Evolutionary conservation across 306 rosid species (phyloP), one percentile per base, ranked within the genome.

Genomic region (Inga laurina): DNA sequence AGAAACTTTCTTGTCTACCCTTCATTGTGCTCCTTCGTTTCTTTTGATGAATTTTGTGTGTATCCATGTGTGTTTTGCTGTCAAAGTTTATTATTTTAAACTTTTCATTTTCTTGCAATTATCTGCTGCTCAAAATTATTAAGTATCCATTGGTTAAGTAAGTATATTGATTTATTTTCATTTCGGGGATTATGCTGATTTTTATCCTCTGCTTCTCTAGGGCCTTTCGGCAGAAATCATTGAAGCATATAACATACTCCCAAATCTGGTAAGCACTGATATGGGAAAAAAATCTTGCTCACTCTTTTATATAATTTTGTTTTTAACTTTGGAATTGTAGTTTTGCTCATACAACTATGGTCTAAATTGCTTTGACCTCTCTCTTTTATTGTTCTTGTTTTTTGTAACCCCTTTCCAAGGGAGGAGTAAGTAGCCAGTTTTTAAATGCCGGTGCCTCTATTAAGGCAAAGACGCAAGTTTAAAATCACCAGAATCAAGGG

Each of bases 181-280:
- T 30, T 44, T 46, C n/a, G 39, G 78, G 4, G 18, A 79, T 37
- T 87, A 49, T 79, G 74, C 27, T 61, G 62, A 64, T 70, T 32
- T 62, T 79, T 22, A 9, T 14, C 41, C 32, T 54, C 46, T 77
- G 51, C 22, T 24, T 83, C 72, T 76, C 41, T 83, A 95, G 98
- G 84, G 73, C 83, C 82, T 90, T 86, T 91, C 98, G 32, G 86
- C 72, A 13, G 87, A 87, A 64, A 91, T 91, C 69, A 89, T 95
- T 41, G 98, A 95, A 77, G 97, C 97, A 71, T 95, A 93, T 79
- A 95, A 95, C 88, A 82, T 91, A 71, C 88, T 91, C 32, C 98
- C 98, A 44, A 90, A 79, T 84, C 88, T 95, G 92, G 98, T 93
- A 87, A 72, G 91, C 49, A 21, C 68, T 83, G 51, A 65, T 81